These are phyloP conservation scores for Albatrellus ellisii DNA, from an alignment of 768 basidiomycete species.

Conservation along the genomic window DNA sequence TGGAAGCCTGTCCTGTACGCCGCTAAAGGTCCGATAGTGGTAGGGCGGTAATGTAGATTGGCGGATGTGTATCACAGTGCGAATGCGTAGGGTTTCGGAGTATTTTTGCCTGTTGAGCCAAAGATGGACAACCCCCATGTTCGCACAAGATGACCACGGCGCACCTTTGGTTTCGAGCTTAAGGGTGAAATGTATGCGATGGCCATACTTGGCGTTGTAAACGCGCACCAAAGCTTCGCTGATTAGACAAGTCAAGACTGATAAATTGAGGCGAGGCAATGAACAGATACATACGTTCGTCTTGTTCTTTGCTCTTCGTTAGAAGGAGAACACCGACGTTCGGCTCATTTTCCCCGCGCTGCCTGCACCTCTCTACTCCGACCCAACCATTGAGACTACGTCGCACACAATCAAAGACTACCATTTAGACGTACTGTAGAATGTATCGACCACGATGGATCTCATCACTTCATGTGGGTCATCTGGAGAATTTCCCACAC, in stretches of 20 bases:
- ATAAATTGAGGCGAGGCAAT: background rate
- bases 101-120: constrained; percentile 22
- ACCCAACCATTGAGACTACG: background rate
- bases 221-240: constrained; percentile 75
- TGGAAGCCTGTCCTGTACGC: too few species aligned
- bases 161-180: constrained; percentile 45
- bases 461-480: constrained; percentile 48
- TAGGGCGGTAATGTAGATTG: constrained; percentile 46
- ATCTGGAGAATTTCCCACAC: constrained; percentile 21
- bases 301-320: constrained; percentile 26
- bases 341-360: constrained; percentile 30
- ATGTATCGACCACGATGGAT: constrained; percentile 29
- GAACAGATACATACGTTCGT: constrained; percentile 1
- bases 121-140: background rate
- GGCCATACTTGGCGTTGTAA: constrained; percentile 76
- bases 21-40: too few species aligned
- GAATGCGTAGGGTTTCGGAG: constrained; percentile 18
- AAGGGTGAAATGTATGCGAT: constrained; percentile 51
- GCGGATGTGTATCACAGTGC: constrained; percentile 17
- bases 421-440: constrained; percentile 31
- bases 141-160: background rate
- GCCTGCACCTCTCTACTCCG: constrained; percentile 24
- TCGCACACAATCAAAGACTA: background rate
- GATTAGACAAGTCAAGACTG: background rate
- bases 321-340: constrained; percentile 54